Evolutionary conservation across 768 basidiomycete species (phyloP).

Genomic region (Naganishia friedmannii): DNA sequence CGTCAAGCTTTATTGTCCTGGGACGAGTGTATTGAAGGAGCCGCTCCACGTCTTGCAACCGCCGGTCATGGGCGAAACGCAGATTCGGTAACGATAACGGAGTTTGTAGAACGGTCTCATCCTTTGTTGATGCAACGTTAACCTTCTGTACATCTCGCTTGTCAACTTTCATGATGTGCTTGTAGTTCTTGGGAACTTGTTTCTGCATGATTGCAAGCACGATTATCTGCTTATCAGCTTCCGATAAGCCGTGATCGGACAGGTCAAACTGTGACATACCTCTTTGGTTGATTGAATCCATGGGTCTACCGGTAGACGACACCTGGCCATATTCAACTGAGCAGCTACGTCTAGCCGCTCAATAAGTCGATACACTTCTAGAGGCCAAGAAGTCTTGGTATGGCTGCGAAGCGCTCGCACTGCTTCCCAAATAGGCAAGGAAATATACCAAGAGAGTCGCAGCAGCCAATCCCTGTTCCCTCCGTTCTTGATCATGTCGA

Average conservation of each 20-base stretch:
- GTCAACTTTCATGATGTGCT: conserved; percentile 5
- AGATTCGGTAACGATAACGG: conserved; percentile 59
- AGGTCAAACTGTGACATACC: conserved; percentile 23
- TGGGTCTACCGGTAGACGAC: conserved; percentile 11
- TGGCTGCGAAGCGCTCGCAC: conserved; percentile 76
- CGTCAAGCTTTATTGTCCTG: conserved; percentile 63
- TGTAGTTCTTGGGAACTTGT: neutral
- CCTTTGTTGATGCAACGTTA: conserved; percentile 13
- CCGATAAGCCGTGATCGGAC: neutral
- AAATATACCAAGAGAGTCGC: conserved; percentile 42
- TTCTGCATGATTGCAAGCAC: neutral
- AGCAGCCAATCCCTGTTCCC: conserved; percentile 39
- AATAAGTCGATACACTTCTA: conserved; percentile 66
- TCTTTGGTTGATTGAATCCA: conserved; percentile 22
- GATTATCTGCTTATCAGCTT: neutral
- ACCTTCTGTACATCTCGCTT: neutral
- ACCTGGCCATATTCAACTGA: conserved; percentile 26
- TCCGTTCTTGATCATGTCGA: conserved; percentile 36
- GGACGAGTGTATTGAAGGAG: conserved; percentile 79
- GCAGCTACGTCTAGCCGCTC: conserved; percentile 73
- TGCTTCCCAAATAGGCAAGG: conserved; percentile 74
- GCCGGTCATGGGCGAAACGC: conserved; percentile 82
- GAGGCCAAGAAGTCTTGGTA: conserved; percentile 71
- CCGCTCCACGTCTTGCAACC: conserved; percentile 84
- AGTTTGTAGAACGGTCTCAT: conserved; percentile 26